Evolutionary conservation across 495 filamentous ascomycete genomes (phyloP).

Genomic region (Penicillium subrubescens): DNA sequence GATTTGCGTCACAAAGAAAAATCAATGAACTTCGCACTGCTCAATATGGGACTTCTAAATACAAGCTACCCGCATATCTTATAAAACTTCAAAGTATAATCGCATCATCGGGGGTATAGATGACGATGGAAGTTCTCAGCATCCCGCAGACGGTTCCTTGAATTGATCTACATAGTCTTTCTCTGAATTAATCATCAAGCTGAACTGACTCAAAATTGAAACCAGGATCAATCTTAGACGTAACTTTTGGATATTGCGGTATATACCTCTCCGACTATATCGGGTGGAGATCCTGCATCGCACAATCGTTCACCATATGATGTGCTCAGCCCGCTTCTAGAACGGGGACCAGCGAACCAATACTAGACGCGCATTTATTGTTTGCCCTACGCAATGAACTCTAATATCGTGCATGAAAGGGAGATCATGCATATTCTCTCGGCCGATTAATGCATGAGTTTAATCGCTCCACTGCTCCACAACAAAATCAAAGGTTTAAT

Average conservation of each 20-base stretch:
- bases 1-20: background rate
- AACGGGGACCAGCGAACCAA: background rate
- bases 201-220: background rate
- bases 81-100: background rate
- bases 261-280: background rate
- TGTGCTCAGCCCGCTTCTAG: background rate
- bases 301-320: background rate
- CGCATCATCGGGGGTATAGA: background rate
- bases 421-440: background rate
- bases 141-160: background rate
- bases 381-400: background rate
- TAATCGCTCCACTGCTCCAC: background rate
- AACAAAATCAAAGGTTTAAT: background rate
- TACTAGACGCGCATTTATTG: background rate
- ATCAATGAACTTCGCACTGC: background rate
- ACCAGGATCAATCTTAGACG: background rate
- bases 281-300: background rate
- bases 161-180: slow-evolving; percentile 3
- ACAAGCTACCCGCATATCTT: background rate
- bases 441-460: background rate
- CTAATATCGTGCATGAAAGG: background rate
- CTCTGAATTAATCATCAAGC: background rate
- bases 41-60: background rate
- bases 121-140: background rate
- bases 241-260: background rate